Evolutionary conservation across 441 rosid species (phyloP).

Genomic region (Pelargonium myrrhifolium): DNA sequence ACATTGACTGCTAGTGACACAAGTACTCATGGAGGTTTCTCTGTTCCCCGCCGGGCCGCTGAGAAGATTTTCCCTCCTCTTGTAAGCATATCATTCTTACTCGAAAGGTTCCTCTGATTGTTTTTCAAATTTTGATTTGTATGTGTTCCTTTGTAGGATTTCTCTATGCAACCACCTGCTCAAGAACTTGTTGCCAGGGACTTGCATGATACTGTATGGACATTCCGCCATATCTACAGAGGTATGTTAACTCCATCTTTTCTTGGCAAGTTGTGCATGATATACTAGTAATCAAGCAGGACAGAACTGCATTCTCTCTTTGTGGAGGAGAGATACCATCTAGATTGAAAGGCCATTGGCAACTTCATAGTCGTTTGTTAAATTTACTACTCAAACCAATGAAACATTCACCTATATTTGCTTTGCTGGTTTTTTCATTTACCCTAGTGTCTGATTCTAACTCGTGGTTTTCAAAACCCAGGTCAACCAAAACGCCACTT

Average conservation of each 20-base stretch:
- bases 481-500: constrained; percentile 96
- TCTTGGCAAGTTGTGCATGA: background rate
- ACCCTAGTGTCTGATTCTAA: constrained; percentile 8
- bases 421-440: background rate
- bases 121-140: constrained; percentile 14
- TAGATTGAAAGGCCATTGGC: background rate
- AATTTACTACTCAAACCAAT: background rate
- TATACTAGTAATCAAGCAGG: background rate
- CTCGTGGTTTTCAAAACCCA: constrained; percentile 23
- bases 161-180: constrained; percentile 86
- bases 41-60: constrained; percentile 95
- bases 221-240: constrained; percentile 81
- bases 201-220: constrained; percentile 83
- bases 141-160: constrained; percentile 45
- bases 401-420: background rate
- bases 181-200: constrained; percentile 84
- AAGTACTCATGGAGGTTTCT: constrained; percentile 96
- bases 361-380: background rate
- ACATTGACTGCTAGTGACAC: constrained; percentile 91
- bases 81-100: constrained; percentile 33
- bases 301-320: background rate
- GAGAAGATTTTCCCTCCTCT: constrained; percentile 91
- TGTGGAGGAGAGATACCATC: background rate
- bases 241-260: constrained; percentile 34
- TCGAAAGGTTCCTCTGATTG: constrained; percentile 7